Conservation (phyloP, 2,329 filamentous ascomycete genomes). For the Claviceps cyperi region DNA sequence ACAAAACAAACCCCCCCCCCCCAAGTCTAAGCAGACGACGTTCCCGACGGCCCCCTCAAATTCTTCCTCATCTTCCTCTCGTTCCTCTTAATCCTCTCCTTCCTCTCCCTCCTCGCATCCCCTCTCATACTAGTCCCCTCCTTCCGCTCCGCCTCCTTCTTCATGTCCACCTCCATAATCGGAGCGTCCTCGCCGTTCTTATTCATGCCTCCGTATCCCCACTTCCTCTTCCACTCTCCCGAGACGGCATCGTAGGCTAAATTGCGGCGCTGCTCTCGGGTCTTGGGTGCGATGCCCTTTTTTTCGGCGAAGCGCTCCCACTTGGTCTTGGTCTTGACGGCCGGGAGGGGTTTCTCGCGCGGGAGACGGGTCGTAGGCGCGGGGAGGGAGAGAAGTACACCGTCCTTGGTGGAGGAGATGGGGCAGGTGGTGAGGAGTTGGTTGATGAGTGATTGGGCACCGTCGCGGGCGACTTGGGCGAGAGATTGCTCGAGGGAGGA, state of each 20-base stretch:
- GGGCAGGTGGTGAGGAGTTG: slow-evolving; percentile 83
- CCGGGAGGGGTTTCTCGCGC: slow-evolving; percentile 81
- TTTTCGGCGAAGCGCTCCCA: slow-evolving; percentile 95
- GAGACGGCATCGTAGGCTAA: slow-evolving; percentile 71
- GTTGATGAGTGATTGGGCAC: slow-evolving; percentile 83
- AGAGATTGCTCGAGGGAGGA: slow-evolving; percentile 51
- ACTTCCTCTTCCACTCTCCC: slow-evolving; percentile 84
- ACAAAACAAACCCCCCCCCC: not conserved
- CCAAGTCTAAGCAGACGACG: slow-evolving; percentile 2
- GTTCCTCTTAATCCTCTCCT: slow-evolving; percentile 57
- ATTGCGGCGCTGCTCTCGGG: slow-evolving; percentile 58
- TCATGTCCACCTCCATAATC: slow-evolving; percentile 82
- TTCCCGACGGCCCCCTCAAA: slow-evolving; percentile 28
- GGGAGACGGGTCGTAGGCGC: slow-evolving; percentile 56
- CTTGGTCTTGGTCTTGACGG: slow-evolving; percentile 69
- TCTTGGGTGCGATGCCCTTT: slow-evolving; percentile 91
- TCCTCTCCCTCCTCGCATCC: slow-evolving; percentile 48
- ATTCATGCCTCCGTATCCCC: slow-evolving; percentile 87
- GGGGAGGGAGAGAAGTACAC: slow-evolving; percentile 71
- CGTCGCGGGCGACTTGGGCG: slow-evolving; percentile 64
- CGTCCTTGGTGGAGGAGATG: slow-evolving; percentile 50
- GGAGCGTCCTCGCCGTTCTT: slow-evolving; percentile 73
- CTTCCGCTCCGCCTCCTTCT: slow-evolving; percentile 49
- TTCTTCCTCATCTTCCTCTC: slow-evolving; percentile 58
- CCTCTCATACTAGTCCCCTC: slow-evolving; percentile 46